Conservation (phyloP, 2,329 filamentous ascomycete genomes). For the Fonsecaea erecta region DNA sequence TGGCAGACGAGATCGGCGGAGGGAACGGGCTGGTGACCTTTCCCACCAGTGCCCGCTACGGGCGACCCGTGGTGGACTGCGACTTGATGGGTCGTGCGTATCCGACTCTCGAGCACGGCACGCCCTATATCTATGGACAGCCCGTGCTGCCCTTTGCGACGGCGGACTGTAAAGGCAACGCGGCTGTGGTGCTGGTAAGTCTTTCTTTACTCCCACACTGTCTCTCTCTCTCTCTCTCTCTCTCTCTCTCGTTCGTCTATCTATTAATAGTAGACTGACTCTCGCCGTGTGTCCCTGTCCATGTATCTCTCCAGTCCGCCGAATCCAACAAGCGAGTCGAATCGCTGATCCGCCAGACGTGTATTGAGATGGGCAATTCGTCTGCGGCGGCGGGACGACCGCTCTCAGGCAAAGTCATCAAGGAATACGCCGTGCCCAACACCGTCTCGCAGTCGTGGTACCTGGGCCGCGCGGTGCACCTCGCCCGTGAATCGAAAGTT, state of each 20-base stretch:
- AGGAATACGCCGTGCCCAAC: slow-evolving; percentile 40
- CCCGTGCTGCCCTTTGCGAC: slow-evolving; percentile 47
- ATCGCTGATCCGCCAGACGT: slow-evolving; percentile 38
- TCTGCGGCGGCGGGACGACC: slow-evolving; percentile 36
- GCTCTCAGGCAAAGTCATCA: slow-evolving; percentile 37
- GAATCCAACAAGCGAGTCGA: slow-evolving; percentile 39
- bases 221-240: background rate
- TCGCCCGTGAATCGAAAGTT: slow-evolving; percentile 38
- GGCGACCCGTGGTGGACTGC: slow-evolving; percentile 52
- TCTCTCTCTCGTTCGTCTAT: too few species aligned
- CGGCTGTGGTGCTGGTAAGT: slow-evolving; percentile 38
- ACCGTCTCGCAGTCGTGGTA: slow-evolving; percentile 43
- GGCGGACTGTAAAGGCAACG: slow-evolving; percentile 51
- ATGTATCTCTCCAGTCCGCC: slow-evolving; percentile 24
- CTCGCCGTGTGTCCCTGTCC: too few species aligned
- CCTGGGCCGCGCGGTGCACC: slow-evolving; percentile 40
- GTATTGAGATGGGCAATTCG: slow-evolving; percentile 40
- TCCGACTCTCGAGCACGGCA: slow-evolving; percentile 53
- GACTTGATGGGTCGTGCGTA: slow-evolving; percentile 57
- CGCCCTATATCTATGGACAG: slow-evolving; percentile 50
- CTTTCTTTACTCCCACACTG: too few species aligned
- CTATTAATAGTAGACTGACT: background rate
- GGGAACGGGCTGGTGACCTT: slow-evolving; percentile 47
- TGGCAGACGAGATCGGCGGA: slow-evolving; percentile 43
- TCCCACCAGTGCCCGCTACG: slow-evolving; percentile 40